These are phyloP conservation scores for Dorcoceras hygrometricum DNA, from an alignment of 257 asterid species.

Conservation along the genomic window DNA sequence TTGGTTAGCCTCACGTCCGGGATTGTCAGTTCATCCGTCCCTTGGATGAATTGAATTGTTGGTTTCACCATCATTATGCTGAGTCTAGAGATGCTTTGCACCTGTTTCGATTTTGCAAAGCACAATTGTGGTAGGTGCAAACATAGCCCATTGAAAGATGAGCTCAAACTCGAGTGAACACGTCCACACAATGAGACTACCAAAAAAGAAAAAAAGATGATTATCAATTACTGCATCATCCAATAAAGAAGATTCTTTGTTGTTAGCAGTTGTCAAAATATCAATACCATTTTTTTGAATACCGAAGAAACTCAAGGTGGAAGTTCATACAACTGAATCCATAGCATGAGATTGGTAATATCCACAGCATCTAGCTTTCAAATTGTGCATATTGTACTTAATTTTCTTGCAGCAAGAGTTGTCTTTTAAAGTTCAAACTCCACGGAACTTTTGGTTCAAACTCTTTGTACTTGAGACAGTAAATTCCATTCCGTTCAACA, in stretches of 20 bases:
- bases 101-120: constrained; percentile 24
- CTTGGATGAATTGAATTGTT: constrained; percentile 83
- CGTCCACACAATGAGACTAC: constrained; percentile 43
- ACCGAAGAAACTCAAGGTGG: too few relatives aligned
- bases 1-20: constrained; percentile 93
- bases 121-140: constrained; percentile 36
- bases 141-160: constrained; percentile 67
- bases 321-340: too few relatives aligned
- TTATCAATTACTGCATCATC: constrained; percentile 11
- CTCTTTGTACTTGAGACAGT: background rate
- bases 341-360: too few relatives aligned
- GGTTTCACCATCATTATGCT: constrained; percentile 69
- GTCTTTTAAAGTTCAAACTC: background rate
- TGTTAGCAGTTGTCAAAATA: background rate
- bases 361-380: too few relatives aligned
- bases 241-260: background rate
- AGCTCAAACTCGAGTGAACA: constrained; percentile 42
- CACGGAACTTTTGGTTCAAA: background rate
- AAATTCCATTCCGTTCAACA: background rate
- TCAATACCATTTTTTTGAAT: background rate
- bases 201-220: constrained; percentile 20
- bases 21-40: constrained; percentile 77
- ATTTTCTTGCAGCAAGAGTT: too few relatives aligned
- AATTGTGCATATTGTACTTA: too few relatives aligned
- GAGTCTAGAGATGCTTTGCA: constrained; percentile 27